Evolutionary conservation across 2,329 filamentous ascomycete genomes (phyloP).

Genomic region (Magnaporthales sp.): DNA sequence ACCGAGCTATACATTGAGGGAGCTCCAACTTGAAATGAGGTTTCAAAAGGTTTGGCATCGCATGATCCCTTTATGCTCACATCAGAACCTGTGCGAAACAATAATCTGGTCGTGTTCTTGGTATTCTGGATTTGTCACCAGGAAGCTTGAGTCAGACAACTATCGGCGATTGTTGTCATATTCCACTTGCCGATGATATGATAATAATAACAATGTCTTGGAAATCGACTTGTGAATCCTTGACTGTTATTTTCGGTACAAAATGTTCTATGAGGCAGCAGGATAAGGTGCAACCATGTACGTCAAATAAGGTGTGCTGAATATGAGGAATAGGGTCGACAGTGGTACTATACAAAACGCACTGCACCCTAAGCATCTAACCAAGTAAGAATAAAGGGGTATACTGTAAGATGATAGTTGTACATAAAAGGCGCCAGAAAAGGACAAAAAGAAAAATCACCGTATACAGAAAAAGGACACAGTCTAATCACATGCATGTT

Average conservation of each 20-base stretch:
- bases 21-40: too few species aligned
- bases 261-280: not conserved
- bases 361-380: not conserved
- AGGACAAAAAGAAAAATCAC: not conserved
- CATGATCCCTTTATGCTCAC: too few species aligned
- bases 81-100: not conserved
- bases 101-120: not conserved
- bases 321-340: not conserved
- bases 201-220: too few species aligned
- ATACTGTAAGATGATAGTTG: not conserved
- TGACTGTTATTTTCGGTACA: too few species aligned
- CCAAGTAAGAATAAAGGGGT: constrained; percentile 2
- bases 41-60: too few species aligned
- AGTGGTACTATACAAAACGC: not conserved
- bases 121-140: not conserved
- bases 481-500: not conserved
- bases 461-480: not conserved
- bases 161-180: not conserved
- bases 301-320: not conserved
- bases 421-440: not conserved
- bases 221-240: too few species aligned
- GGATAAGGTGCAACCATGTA: not conserved
- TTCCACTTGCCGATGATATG: too few species aligned
- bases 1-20: too few species aligned
- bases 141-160: not conserved